Evolutionary conservation across 2,329 filamentous ascomycete species (phyloP).

Genomic region (Sordariomycetes sp.): DNA sequence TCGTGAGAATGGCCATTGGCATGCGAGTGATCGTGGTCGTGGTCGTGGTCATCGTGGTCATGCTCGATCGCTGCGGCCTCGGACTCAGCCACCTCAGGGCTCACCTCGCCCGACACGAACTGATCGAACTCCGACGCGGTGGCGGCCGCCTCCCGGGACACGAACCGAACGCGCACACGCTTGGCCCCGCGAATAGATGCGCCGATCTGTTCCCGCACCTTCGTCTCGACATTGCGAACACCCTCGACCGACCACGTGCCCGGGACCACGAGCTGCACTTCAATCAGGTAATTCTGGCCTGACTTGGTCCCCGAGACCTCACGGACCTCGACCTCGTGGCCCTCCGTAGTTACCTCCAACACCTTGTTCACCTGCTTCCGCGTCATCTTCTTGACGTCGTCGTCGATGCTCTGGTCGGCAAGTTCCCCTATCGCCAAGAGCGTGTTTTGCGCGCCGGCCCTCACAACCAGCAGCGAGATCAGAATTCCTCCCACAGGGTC

Average conservation of each 20-base stretch:
- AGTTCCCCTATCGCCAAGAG: conserved; percentile 73
- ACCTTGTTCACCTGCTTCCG: conserved; percentile 52
- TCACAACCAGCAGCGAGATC: conserved; percentile 88
- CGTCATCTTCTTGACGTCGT: conserved; percentile 67
- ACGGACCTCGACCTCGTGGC: conserved; percentile 56
- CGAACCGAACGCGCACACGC: conserved; percentile 74
- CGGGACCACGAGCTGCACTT: conserved; percentile 77
- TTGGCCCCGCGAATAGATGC: conserved; percentile 73
- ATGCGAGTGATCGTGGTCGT: conserved; percentile 13
- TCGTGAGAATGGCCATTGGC: conserved; percentile 10
- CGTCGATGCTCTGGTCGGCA: conserved; percentile 81
- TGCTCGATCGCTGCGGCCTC: conserved; percentile 31
- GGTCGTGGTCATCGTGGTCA: conserved; percentile 24
- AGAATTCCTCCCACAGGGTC: conserved; percentile 88
- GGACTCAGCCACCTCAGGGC: conserved; percentile 37
- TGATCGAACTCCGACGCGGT: conserved; percentile 54
- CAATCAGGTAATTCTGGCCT: conserved; percentile 91
- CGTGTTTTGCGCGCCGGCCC: conserved; percentile 81
- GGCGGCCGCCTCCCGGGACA: conserved; percentile 49
- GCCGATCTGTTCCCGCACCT: conserved; percentile 62
- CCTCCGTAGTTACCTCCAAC: conserved; percentile 38
- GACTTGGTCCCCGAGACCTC: conserved; percentile 87
- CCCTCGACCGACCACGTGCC: conserved; percentile 64
- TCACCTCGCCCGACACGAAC: conserved; percentile 59
- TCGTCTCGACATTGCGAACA: conserved; percentile 59